Evolutionary conservation across 176 grass and related monocot species (phyloP).

Genomic region (Luzula sylvatica): DNA sequence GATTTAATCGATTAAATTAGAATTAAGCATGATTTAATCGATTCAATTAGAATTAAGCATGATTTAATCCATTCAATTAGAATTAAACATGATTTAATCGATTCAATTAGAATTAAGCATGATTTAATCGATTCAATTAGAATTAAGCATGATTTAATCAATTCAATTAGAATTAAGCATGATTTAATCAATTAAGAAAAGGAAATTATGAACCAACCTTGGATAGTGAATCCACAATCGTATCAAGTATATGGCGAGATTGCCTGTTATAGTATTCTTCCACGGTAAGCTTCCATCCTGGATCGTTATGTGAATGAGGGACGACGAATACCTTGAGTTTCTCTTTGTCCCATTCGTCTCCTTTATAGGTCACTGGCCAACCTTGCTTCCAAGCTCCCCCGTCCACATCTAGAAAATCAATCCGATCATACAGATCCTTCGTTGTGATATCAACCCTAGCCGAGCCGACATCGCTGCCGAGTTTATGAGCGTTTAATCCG

Average conservation of each 20-base stretch:
- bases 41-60: too few relatives aligned
- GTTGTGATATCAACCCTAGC: constrained; percentile 62
- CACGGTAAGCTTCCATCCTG: constrained; percentile 81
- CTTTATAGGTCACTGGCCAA: constrained; percentile 64
- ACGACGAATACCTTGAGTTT: constrained; percentile 97
- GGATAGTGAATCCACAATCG: constrained; percentile 75
- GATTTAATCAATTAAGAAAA: constrained; percentile 13
- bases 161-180: neutral
- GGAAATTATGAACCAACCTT: constrained; percentile 37
- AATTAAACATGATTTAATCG: too few relatives aligned
- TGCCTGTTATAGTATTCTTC: constrained; percentile 91
- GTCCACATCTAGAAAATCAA: constrained; percentile 69
- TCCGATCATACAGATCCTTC: constrained; percentile 86
- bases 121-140: too few relatives aligned
- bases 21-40: too few relatives aligned
- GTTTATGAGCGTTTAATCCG: constrained; percentile 21
- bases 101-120: too few relatives aligned
- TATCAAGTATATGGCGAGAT: constrained; percentile 85
- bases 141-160: too few relatives aligned
- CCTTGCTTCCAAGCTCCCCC: constrained; percentile 97
- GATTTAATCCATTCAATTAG: too few relatives aligned
- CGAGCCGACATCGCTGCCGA: constrained; percentile 1
- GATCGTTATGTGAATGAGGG: constrained; percentile 96
- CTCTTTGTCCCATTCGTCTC: constrained; percentile 74
- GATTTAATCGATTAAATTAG: too few relatives aligned